Base-by-base conservation (phyloP, 2,329 filamentous ascomycete genomes). In the Periconia digitata region DNA sequence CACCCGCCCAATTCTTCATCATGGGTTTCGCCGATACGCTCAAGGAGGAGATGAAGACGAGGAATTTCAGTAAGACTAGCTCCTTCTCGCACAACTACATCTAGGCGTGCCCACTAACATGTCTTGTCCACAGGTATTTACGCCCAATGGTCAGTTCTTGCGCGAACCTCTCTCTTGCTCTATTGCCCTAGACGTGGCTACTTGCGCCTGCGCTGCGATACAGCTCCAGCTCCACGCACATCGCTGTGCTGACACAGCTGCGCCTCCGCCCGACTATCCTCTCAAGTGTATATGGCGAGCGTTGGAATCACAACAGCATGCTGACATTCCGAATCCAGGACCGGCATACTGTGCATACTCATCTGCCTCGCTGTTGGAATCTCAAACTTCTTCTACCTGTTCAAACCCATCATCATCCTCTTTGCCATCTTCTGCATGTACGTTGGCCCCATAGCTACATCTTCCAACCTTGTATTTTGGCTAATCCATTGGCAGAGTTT, bases 291-390 rank as follows among this genome's bases (percentile, higher is more conserved):
- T 15, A 21, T 21, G 17, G 8, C n/a, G 5, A 20, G 17, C 17
- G 22, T 20, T 16, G 10, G 37, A 15, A 39, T 21, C 22, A 20
- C 8, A 39, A 39, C 3, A 20, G 40, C 53, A n/a, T n/a, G 34
- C 57, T 62, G 35, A 66, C 62, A 32, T 13, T 32, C 10, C 46
- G 45, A 24, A 6, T 15, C 15, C 52, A 80, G 78, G 78, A 76
- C 76, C 48, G 78, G 78, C 55, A 79, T 86, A 43, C 58, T 86
- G 23, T 84, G 80, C 72, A 83, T 86, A 59, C 69, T 86, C 56
- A 76, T 88, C 22, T 85, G 83, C 68, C 81, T 86, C 57, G 85
- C 85, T 16, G 76, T 89, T 18, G 84, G 85, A 40, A 84, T 88
- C 51, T 83, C 84, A 44, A 86, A 86, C 63, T 81, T 89, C 61